These are phyloP conservation scores for Nemania abortiva DNA, from an alignment of 2,329 filamentous ascomycete genomes.

Conservation along the genomic window DNA sequence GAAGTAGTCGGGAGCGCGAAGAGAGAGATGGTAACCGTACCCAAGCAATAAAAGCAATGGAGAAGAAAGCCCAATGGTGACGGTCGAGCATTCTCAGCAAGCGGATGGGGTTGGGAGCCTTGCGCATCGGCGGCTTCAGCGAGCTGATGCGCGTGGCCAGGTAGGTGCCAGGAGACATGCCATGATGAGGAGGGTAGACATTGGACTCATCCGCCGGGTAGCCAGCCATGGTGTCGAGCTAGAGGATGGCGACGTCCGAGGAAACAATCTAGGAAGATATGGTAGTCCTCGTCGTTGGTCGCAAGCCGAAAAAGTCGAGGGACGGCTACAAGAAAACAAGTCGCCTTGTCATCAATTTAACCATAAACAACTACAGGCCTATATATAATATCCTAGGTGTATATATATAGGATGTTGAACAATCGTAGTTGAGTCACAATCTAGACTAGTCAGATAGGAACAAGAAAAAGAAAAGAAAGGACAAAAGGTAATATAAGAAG, in stretches of 20 bases:
- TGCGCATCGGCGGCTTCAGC: constrained; percentile 68
- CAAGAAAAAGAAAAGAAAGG: neutral
- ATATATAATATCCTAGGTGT: neutral
- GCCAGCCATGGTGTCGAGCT: constrained; percentile 33
- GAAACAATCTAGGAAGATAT: neutral
- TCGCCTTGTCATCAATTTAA: neutral
- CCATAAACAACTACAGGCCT: neutral
- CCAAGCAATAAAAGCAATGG: constrained; percentile 68
- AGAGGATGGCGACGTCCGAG: neutral
- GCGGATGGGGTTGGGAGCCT: constrained; percentile 65
- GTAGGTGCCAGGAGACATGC: constrained; percentile 64
- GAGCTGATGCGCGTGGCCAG: constrained; percentile 64
- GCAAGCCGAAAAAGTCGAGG: neutral
- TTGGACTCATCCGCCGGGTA: constrained; percentile 40
- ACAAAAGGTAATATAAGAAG: neutral
- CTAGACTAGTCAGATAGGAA: neutral
- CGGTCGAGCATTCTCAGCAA: constrained; percentile 62
- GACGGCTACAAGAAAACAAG: neutral
- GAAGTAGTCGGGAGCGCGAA: no score
- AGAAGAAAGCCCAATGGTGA: constrained; percentile 68
- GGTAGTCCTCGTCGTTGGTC: neutral
- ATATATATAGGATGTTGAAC: neutral
- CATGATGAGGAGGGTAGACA: constrained; percentile 58
- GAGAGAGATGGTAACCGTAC: constrained; percentile 51
- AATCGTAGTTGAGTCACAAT: neutral